These are phyloP conservation scores for Cladorrhinum sp. DNA, from an alignment of 2,329 filamentous ascomycete species.

Conservation along the genomic window DNA sequence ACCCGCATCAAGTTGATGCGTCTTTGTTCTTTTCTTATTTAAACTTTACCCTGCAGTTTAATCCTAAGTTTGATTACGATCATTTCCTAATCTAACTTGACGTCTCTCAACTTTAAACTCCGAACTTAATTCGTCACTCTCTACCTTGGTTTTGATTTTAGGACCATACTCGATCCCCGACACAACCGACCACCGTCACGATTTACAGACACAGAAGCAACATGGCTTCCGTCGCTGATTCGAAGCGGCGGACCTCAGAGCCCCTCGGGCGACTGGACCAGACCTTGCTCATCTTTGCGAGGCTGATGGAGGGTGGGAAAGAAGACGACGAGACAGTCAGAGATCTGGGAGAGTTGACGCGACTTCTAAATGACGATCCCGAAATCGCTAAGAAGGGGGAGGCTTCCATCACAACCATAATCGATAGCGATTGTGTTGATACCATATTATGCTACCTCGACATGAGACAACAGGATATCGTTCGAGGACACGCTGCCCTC, in stretches of 20 bases:
- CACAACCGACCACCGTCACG: neutral
- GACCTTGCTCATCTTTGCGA: slow-evolving; percentile 76
- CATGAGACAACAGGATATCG: slow-evolving; percentile 68
- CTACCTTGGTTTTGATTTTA: neutral
- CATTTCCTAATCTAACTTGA: neutral
- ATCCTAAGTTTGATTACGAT: neutral
- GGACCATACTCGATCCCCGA: neutral
- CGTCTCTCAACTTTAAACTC: neutral
- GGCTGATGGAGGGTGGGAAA: slow-evolving; percentile 85
- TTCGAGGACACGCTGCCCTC: slow-evolving; percentile 78
- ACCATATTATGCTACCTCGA: slow-evolving; percentile 85
- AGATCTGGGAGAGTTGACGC: slow-evolving; percentile 57
- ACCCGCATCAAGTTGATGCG: neutral
- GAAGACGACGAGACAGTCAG: slow-evolving; percentile 70
- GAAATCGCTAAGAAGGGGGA: slow-evolving; percentile 43
- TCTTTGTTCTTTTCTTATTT: neutral
- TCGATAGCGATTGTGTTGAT: slow-evolving; percentile 75
- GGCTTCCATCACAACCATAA: slow-evolving; percentile 55
- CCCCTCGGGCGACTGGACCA: slow-evolving; percentile 47
- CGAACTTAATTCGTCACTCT: neutral
- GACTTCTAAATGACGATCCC: slow-evolving; percentile 56
- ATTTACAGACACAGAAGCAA: neutral
- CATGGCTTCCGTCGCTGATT: slow-evolving; percentile 16
- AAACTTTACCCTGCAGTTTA: neutral
- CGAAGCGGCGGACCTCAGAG: slow-evolving; percentile 1